phyloP scores from a whole-genome alignment of 306 rosid species.

The Hylodesmum podocarpum region DNA sequence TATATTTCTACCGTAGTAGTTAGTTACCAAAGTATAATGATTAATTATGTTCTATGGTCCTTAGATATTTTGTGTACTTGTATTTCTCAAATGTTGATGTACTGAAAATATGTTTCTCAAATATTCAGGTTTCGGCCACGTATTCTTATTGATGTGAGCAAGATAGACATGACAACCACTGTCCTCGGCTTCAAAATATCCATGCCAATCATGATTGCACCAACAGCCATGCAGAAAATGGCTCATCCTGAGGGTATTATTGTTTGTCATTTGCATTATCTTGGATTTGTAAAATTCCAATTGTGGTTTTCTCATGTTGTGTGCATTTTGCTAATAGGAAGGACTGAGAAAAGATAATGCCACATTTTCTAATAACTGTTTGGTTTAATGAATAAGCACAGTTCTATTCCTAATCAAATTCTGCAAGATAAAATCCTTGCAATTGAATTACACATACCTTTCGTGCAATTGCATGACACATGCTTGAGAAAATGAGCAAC shows the following conservation, averaged over 20 bases:
- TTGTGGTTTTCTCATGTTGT: not conserved
- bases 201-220: constrained; percentile 99
- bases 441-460: not conserved
- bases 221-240: constrained; percentile 97
- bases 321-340: constrained; percentile 3
- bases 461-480: not conserved
- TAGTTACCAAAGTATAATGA: not conserved
- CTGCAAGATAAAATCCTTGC: not conserved
- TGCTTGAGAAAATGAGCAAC: not conserved
- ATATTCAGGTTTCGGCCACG: constrained; percentile 88
- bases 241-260: constrained; percentile 93
- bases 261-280: constrained; percentile 24
- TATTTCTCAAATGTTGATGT: constrained; percentile 2
- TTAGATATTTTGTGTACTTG: not conserved
- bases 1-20: not conserved
- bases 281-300: not conserved
- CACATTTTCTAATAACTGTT: not conserved
- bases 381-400: not conserved
- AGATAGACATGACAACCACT: constrained; percentile 85
- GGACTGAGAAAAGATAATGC: not conserved
- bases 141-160: constrained; percentile 90
- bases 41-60: not conserved
- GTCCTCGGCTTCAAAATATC: constrained; percentile 94
- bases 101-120: constrained; percentile 9
- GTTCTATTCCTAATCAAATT: not conserved